These are phyloP conservation scores for Aureobasidium mangrovei DNA, from an alignment of 2,329 filamentous ascomycete species.

Conservation along the genomic window DNA sequence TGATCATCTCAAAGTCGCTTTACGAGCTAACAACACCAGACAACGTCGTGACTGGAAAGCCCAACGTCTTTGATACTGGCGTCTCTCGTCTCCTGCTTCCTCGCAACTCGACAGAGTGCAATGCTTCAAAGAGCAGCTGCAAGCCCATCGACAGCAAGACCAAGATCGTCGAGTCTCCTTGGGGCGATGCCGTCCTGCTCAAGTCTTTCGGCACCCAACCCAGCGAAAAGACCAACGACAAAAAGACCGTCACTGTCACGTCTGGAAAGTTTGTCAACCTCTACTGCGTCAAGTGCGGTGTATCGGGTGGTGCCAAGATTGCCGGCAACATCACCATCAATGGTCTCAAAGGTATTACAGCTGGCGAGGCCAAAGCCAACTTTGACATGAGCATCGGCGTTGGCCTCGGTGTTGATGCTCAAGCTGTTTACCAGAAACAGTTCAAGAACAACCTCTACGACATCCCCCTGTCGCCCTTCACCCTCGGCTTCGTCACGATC, in stretches of 20 bases:
- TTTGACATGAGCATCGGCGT: not conserved
- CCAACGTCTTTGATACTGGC: not conserved
- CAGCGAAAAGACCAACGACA: not conserved
- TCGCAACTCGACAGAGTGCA: not conserved
- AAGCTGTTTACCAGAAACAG: not conserved
- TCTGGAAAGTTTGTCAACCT: not conserved
- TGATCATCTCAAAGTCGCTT: not conserved
- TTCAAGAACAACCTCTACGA: not conserved
- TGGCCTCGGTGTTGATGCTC: not conserved
- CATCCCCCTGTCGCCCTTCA: not conserved
- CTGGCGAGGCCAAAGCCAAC: not conserved
- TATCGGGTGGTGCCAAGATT: not conserved
- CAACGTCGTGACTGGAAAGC: not conserved
- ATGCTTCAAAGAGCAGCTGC: not conserved
- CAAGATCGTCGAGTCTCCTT: constrained; percentile 23
- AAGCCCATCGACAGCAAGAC: constrained; percentile 15
- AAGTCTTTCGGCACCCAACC: constrained; percentile 20
- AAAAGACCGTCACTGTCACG: not conserved
- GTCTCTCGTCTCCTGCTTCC: not conserved
- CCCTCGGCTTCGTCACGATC: not conserved
- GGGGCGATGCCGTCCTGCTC: constrained; percentile 26
- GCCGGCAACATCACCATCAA: not conserved
- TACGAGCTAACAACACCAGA: not conserved
- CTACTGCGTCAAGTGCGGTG: constrained; percentile 1
- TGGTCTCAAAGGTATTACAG: not conserved